These are phyloP conservation scores for Paraphoma chrysanthemicola DNA, from an alignment of 2,329 filamentous ascomycete genomes.

Conservation along the genomic window DNA sequence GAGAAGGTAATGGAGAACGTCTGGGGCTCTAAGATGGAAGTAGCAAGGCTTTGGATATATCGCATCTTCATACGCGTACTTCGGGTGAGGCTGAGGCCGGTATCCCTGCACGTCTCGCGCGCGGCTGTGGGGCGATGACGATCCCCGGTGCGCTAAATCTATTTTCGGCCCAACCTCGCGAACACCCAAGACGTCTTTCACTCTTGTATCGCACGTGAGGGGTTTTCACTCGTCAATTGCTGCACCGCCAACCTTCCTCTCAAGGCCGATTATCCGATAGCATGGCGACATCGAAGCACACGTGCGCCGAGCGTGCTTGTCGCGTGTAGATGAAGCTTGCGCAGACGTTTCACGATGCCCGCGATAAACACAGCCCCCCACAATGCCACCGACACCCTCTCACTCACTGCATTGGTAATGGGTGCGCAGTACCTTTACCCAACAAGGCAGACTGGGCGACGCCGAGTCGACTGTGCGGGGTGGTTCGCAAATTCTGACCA, in stretches of 20 bases:
- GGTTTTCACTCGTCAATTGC: not conserved
- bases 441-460: conserved; percentile 1
- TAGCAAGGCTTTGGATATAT: conserved; percentile 3
- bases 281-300: not conserved
- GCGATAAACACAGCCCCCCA: not conserved
- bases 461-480: not conserved
- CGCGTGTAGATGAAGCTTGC: not conserved
- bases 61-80: conserved; percentile 11
- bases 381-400: not conserved
- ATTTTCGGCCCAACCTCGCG: conserved; percentile 12
- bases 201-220: not conserved
- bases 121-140: conserved; percentile 15
- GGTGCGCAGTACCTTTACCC: too few relatives aligned
- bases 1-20: not conserved
- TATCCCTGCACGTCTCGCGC: conserved; percentile 16
- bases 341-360: not conserved
- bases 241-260: not conserved
- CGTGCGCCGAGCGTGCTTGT: not conserved
- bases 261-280: not conserved
- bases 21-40: not conserved
- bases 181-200: not conserved
- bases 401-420: not conserved
- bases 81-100: conserved; percentile 7
- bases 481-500: not conserved
- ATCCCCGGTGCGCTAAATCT: conserved; percentile 5